Evolutionary conservation across 1,139 yeast species (phyloP).

Genomic region (Yamadazyma atmosphaerica): DNA sequence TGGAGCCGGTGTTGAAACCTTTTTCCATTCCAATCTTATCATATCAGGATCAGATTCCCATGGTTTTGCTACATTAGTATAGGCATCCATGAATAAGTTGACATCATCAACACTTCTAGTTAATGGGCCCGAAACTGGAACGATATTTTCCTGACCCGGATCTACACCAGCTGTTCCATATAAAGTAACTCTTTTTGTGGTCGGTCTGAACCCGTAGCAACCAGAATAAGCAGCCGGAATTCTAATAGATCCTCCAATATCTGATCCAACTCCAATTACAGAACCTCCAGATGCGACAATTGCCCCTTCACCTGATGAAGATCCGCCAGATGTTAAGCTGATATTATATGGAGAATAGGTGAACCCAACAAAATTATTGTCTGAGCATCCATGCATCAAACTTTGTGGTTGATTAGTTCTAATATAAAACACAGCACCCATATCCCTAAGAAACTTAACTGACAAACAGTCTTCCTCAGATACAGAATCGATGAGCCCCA

Average conservation of each 20-base stretch:
- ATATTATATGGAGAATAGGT: constrained; percentile 37
- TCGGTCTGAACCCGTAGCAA: constrained; percentile 64
- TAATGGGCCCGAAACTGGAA: constrained; percentile 61
- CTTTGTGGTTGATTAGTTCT: constrained; percentile 46
- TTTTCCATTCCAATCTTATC: constrained; percentile 18
- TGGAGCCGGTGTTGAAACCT: constrained; percentile 21
- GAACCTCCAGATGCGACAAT: constrained; percentile 62
- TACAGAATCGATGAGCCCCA: constrained; percentile 27
- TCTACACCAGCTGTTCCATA: constrained; percentile 51
- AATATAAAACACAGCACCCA: constrained; percentile 62
- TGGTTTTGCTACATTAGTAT: constrained; percentile 15
- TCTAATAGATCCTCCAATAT: constrained; percentile 75
- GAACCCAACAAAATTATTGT: constrained; percentile 38
- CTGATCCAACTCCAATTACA: constrained; percentile 67
- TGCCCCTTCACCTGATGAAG: constrained; percentile 76
- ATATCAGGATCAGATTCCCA: constrained; percentile 20
- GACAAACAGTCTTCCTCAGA: constrained; percentile 11
- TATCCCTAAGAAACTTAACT: constrained; percentile 46
- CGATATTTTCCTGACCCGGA: constrained; percentile 55
- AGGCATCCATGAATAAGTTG: constrained; percentile 41
- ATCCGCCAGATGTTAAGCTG: constrained; percentile 50
- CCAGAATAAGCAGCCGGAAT: constrained; percentile 73
- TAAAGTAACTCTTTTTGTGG: constrained; percentile 56
- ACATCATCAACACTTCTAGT: constrained; percentile 61
- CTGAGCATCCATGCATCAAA: constrained; percentile 43